Evolutionary conservation across 2,329 filamentous ascomycete species (phyloP).

Genomic region (Penicillium sp.): DNA sequence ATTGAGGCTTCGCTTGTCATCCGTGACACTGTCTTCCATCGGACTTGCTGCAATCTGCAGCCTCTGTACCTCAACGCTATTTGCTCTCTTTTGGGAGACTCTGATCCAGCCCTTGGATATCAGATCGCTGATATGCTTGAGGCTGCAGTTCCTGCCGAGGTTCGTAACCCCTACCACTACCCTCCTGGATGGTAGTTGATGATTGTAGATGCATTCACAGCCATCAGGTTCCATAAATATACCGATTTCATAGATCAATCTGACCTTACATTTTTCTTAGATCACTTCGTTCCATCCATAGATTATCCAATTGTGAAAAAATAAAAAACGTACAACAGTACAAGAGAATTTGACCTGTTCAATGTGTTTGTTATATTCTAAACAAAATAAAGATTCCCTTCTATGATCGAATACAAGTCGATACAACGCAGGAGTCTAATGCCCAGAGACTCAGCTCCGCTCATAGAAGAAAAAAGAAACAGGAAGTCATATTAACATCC

Average conservation of each 20-base stretch:
- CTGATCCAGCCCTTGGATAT: background rate
- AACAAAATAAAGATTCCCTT: conserved; percentile 18
- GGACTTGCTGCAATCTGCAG: background rate
- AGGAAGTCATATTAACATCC: conserved; percentile 42
- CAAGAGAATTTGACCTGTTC: conserved; percentile 4
- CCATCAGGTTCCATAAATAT: background rate
- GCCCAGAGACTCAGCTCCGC: conserved; percentile 25
- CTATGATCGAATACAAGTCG: conserved; percentile 26
- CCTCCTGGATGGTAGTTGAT: background rate
- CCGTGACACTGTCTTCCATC: background rate
- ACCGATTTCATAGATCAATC: background rate
- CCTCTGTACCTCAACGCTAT: background rate
- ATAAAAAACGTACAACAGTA: background rate
- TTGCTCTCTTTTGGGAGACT: background rate
- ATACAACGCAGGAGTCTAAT: conserved; percentile 16
- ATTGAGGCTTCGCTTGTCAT: background rate
- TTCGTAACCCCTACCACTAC: background rate
- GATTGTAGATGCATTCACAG: background rate
- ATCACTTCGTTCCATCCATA: background rate
- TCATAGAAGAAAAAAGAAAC: conserved; percentile 35
- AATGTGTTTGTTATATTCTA: conserved; percentile 11
- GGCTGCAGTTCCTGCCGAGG: background rate
- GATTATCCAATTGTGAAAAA: background rate
- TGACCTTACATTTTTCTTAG: background rate
- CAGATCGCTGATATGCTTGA: background rate